These are phyloP conservation scores for Graphilbum ipis-grandicollis DNA, from an alignment of 2,329 filamentous ascomycete genomes.

Conservation along the genomic window DNA sequence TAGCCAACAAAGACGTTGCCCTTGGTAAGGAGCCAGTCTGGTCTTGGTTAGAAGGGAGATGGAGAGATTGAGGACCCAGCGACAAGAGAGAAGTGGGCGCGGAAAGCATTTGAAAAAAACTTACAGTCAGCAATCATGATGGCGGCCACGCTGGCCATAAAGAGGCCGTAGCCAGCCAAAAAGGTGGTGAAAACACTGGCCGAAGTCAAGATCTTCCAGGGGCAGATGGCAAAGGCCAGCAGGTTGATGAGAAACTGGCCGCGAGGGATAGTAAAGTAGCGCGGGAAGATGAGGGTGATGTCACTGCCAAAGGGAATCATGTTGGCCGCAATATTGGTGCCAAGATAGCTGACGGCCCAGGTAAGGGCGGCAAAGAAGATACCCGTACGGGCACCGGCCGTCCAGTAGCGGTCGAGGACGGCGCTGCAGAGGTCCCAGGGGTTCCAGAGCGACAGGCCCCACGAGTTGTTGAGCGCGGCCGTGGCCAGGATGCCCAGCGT, in stretches of 20 bases:
- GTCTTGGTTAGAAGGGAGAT: neutral
- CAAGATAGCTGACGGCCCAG: slow-evolving; percentile 9
- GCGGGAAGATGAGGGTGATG: slow-evolving; percentile 16
- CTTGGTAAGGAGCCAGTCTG: slow-evolving; percentile 18
- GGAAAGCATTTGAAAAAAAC: too few species aligned
- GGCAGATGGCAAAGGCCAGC: slow-evolving; percentile 9
- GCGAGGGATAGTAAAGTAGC: slow-evolving; percentile 19
- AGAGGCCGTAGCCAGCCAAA: slow-evolving; percentile 9
- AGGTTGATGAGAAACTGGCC: slow-evolving; percentile 12
- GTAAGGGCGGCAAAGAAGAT: slow-evolving; percentile 10
- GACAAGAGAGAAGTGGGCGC: too few species aligned
- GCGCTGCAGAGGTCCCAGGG: slow-evolving; percentile 10
- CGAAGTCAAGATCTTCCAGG: slow-evolving; percentile 11
- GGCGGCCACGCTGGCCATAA: slow-evolving; percentile 10
- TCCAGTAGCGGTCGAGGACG: slow-evolving; percentile 10
- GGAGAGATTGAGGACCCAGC: neutral
- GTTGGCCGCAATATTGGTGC: slow-evolving; percentile 14
- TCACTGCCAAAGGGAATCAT: slow-evolving; percentile 21
- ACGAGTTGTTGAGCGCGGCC: slow-evolving; percentile 23
- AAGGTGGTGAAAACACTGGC: slow-evolving; percentile 10
- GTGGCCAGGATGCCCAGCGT: slow-evolving; percentile 25
- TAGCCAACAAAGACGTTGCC: slow-evolving; percentile 17
- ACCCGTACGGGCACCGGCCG: slow-evolving; percentile 5
- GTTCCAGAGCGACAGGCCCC: slow-evolving; percentile 16
- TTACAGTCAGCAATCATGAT: slow-evolving; percentile 9